Conservation (phyloP, 108 stramenopile genomes). For the Phaeodactylum tricornutum region DNA sequence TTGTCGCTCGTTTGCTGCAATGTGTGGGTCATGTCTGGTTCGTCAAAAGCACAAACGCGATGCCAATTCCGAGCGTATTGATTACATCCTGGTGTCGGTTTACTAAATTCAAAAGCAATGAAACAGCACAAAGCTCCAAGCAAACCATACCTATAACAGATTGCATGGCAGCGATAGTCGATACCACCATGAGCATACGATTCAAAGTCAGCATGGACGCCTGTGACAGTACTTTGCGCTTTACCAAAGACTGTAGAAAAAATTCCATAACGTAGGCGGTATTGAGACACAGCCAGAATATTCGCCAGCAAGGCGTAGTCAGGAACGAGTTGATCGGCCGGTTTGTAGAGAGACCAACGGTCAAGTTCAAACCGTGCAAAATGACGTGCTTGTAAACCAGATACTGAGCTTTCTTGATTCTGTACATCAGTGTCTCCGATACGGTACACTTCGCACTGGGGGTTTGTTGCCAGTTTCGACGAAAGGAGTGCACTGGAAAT, state of each 20-base stretch:
- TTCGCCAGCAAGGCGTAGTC: conserved; percentile 25
- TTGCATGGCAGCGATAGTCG: conserved; percentile 24
- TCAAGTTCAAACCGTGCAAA: conserved; percentile 71
- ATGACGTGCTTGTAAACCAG: conserved; percentile 81
- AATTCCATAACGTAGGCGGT: conserved; percentile 81
- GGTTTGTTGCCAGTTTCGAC: conserved; percentile 37
- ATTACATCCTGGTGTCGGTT: conserved; percentile 46
- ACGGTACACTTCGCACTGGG: neutral
- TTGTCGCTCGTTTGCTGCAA: no score
- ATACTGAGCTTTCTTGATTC: conserved; percentile 81
- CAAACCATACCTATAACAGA: neutral
- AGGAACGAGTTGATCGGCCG: neutral
- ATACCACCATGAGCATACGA: conserved; percentile 39
- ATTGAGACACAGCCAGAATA: conserved; percentile 73
- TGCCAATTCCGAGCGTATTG: no score
- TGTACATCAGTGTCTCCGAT: conserved; percentile 44
- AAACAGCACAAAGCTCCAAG: conserved; percentile 8
- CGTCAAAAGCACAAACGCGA: no score
- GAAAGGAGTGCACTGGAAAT: conserved; percentile 76
- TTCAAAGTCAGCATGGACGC: conserved; percentile 40
- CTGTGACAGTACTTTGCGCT: conserved; percentile 41
- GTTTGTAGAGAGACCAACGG: conserved; percentile 15
- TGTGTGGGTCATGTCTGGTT: no score
- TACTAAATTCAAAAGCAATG: conserved; percentile 31
- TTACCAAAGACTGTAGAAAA: conserved; percentile 76